phyloP scores from a whole-genome alignment of 2,329 filamentous ascomycete species.

The Alternaria angustiovoidea region DNA sequence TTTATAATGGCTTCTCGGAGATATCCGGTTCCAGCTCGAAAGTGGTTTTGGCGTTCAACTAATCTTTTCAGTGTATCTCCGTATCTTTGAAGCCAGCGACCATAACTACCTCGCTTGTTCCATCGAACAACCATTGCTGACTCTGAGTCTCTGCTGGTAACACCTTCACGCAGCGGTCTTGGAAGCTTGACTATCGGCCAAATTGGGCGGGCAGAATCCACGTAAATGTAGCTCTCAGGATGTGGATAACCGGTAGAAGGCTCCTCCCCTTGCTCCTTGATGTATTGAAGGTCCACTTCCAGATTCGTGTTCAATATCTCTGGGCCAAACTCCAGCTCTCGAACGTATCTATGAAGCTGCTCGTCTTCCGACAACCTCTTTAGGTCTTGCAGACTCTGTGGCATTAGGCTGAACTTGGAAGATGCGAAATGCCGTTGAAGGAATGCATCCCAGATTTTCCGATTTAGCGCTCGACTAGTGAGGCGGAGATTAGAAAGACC shows the following conservation, averaged over 20 bases:
- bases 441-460: neutral
- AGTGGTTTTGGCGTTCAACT: neutral
- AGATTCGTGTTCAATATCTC: slow-evolving; percentile 1
- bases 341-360: neutral
- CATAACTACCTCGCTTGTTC: neutral
- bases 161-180: neutral
- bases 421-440: neutral
- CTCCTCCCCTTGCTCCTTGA: neutral
- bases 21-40: neutral
- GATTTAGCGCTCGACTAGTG: neutral
- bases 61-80: neutral
- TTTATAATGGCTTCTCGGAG: neutral
- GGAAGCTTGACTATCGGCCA: neutral
- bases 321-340: neutral
- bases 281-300: slow-evolving; percentile 1
- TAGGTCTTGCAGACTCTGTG: neutral
- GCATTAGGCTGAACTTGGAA: neutral
- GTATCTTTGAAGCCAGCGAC: neutral
- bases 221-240: neutral
- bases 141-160: neutral
- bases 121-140: neutral
- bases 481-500: neutral
- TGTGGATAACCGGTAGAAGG: neutral
- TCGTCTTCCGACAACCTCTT: neutral
- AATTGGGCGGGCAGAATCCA: neutral